Conservation (phyloP, 1,139 yeast species). For the Trichomonascaceae sp. region DNA sequence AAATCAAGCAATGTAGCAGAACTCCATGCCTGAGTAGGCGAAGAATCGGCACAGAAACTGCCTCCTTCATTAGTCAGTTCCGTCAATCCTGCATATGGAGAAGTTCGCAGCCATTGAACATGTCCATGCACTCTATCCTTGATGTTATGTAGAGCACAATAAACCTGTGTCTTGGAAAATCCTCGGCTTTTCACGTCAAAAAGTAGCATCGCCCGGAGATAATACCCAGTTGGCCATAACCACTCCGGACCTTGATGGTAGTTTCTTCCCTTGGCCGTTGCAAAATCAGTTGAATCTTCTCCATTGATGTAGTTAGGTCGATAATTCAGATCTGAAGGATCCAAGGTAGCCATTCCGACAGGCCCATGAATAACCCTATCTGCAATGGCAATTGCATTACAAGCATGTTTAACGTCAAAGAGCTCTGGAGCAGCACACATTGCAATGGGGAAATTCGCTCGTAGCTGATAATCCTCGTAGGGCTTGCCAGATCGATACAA, state of each 20-base stretch:
- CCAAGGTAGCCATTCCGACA: constrained; percentile 84
- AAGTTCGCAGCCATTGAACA: constrained; percentile 58
- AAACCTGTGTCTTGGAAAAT: constrained; percentile 30
- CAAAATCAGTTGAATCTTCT: constrained; percentile 77
- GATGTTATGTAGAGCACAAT: constrained; percentile 29
- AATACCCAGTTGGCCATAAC: constrained; percentile 90
- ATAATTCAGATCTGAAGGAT: constrained; percentile 87
- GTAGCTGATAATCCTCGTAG: constrained; percentile 86
- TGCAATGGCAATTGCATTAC: constrained; percentile 59
- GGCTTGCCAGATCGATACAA: constrained; percentile 73
- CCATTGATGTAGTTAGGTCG: constrained; percentile 82
- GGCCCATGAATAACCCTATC: constrained; percentile 79
- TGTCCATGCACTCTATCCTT: constrained; percentile 56
- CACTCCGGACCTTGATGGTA: constrained; percentile 99
- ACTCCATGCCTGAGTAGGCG: constrained; percentile 98
- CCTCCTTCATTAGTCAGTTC: constrained; percentile 92
- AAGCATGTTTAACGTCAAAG: constrained; percentile 57
- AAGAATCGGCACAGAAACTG: constrained; percentile 69
- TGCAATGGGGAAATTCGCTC: constrained; percentile 91
- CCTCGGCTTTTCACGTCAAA: constrained; percentile 42
- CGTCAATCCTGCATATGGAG: constrained; percentile 90
- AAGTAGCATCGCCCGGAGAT: constrained; percentile 62
- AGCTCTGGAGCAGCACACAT: constrained; percentile 92
- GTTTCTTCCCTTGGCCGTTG: constrained; percentile 90
- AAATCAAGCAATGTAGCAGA: constrained; percentile 77